These are phyloP conservation scores for Didymella pinodella DNA, from an alignment of 2,329 filamentous ascomycete species.

Conservation along the genomic window DNA sequence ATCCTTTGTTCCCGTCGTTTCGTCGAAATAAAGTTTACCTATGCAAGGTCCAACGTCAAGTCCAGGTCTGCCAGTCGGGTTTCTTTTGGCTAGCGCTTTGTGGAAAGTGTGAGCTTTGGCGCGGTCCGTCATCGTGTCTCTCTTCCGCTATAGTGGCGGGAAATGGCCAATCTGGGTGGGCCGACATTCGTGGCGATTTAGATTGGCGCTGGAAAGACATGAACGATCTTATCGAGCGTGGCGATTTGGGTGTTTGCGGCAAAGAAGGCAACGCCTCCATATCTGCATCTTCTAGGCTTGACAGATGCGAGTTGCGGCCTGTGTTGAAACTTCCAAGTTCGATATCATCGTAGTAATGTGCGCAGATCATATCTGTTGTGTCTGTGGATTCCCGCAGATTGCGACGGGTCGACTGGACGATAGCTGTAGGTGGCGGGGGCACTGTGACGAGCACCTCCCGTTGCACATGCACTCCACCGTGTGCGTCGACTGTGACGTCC, in stretches of 20 bases:
- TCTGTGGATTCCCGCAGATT: constrained; percentile 18
- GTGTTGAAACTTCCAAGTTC: constrained; percentile 34
- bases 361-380: constrained; percentile 27
- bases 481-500: constrained; percentile 29
- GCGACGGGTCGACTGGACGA: constrained; percentile 1
- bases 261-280: constrained; percentile 31
- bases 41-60: constrained; percentile 18
- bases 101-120: constrained; percentile 1
- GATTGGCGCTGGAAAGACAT: background rate
- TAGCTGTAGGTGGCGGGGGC: constrained; percentile 12
- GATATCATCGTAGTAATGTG: constrained; percentile 35
- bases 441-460: constrained; percentile 26
- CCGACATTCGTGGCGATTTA: constrained; percentile 1
- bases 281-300: constrained; percentile 21
- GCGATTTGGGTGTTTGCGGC: constrained; percentile 21
- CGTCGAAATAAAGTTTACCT: background rate
- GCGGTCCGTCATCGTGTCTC: background rate
- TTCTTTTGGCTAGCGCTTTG: constrained; percentile 5
- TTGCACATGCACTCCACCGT: constrained; percentile 33
- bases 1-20: background rate
- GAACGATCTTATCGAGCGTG: constrained; percentile 12
- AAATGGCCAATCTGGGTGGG: constrained; percentile 6
- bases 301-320: constrained; percentile 19
- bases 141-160: constrained; percentile 12
- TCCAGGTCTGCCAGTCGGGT: constrained; percentile 26